Evolutionary conservation across 2,329 filamentous ascomycete species (phyloP).

Genomic region (Biscogniauxia marginata): DNA sequence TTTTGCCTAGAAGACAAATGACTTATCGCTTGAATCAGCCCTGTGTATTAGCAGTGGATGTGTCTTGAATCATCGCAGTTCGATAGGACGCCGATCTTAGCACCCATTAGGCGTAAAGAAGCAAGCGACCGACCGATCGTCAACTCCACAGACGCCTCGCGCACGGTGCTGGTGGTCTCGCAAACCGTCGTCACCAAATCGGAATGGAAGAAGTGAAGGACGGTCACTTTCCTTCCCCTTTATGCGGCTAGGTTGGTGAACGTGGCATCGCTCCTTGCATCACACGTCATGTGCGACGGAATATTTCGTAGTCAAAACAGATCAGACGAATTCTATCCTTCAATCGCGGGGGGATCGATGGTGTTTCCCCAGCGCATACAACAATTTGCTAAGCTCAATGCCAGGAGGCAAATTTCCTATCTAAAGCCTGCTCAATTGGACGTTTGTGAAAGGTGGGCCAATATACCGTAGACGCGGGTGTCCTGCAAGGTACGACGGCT

Average conservation of each 20-base stretch:
- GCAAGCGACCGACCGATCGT: background rate
- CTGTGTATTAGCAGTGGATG: background rate
- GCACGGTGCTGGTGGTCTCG: background rate
- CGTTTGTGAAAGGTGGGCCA: slow-evolving; percentile 24
- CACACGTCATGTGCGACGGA: background rate
- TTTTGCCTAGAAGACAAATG: background rate
- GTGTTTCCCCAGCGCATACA: background rate
- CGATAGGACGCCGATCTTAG: background rate
- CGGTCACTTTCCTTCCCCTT: background rate
- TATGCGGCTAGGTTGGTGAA: background rate
- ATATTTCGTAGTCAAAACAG: slow-evolving; percentile 6
- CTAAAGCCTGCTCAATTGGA: slow-evolving; percentile 20
- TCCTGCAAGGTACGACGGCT: slow-evolving; percentile 26
- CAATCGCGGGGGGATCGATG: background rate
- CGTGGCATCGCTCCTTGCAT: background rate
- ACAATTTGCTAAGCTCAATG: slow-evolving; percentile 11
- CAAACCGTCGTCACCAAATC: background rate
- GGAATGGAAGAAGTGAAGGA: background rate
- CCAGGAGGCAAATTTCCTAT: slow-evolving; percentile 11
- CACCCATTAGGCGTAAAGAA: background rate
- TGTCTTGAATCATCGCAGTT: background rate
- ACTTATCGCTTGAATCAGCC: background rate
- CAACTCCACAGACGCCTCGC: background rate
- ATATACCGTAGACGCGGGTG: slow-evolving; percentile 5
- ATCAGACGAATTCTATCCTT: slow-evolving; percentile 12